Percentiles rank a stretch among this genome's conserved stretches.
Evolutionary conservation across 2,329 filamentous ascomycete species (phyloP).

Genomic region (Ascosphaera apis): DNA sequence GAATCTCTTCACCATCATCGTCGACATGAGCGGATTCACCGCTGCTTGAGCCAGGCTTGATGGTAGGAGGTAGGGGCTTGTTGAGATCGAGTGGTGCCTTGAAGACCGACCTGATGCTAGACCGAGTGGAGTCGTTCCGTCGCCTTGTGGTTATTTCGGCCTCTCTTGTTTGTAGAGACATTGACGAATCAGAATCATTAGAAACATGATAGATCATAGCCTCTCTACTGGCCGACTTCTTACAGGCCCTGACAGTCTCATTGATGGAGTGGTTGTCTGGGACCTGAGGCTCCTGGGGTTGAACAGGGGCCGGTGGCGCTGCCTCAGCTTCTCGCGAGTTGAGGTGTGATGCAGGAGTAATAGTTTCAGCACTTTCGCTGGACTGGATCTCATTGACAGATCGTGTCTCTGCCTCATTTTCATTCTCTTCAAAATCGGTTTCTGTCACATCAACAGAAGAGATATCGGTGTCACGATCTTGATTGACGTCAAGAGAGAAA

Average conservation of each 20-base stretch:
- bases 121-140: neutral
- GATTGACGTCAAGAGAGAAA: neutral
- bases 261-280: neutral
- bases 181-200: neutral
- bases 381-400: constrained; percentile 5
- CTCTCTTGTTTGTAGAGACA: neutral
- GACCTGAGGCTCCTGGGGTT: neutral
- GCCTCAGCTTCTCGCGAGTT: constrained; percentile 12
- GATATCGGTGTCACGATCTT: neutral
- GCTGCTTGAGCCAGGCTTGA: neutral
- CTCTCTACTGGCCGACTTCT: neutral
- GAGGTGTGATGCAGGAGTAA: constrained; percentile 12
- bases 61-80: neutral
- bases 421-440: constrained; percentile 6
- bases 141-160: neutral
- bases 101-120: neutral
- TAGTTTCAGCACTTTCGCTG: constrained; percentile 5
- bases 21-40: constrained; percentile 15
- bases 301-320: neutral
- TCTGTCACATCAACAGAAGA: constrained; percentile 1
- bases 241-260: neutral
- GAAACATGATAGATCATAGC: neutral
- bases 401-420: constrained; percentile 6
- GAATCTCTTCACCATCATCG: constrained; percentile 61
- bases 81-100: neutral